Percentiles rank a stretch among this genome's conserved stretches.
These are phyloP conservation scores for Mortierella antarctica DNA, from an alignment of 192 early-diverging fungal genomes.

Conservation along the genomic window DNA sequence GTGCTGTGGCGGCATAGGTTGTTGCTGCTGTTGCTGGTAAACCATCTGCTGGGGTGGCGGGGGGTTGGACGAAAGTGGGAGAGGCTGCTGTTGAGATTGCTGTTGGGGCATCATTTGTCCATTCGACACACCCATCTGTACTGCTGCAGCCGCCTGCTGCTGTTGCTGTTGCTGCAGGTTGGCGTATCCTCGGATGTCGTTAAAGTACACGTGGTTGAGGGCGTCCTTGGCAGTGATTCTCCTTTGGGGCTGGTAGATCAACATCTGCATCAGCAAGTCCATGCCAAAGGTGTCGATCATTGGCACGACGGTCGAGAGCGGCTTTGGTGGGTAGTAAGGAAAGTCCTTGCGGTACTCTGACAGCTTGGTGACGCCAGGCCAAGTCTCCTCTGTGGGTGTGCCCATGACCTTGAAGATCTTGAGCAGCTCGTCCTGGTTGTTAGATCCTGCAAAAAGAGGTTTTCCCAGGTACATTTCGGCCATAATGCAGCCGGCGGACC, in stretches of 20 bases:
- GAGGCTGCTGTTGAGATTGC: slow-evolving; percentile 10
- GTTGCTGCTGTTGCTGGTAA: slow-evolving; percentile 20
- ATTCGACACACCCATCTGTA: slow-evolving; percentile 16
- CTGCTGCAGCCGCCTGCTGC: slow-evolving; percentile 20
- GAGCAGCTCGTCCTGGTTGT: slow-evolving; percentile 83
- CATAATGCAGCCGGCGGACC: slow-evolving; percentile 99
- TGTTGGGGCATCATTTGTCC: slow-evolving; percentile 39
- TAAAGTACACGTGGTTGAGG: slow-evolving; percentile 70
- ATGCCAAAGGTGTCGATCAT: slow-evolving; percentile 81
- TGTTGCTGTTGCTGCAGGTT: slow-evolving; percentile 48
- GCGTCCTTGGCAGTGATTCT: slow-evolving; percentile 75
- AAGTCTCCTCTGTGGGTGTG: slow-evolving; percentile 80
- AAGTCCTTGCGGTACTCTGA: slow-evolving; percentile 81
- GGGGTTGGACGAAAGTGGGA: not conserved
- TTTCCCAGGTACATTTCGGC: slow-evolving; percentile 89
- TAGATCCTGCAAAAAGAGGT: slow-evolving; percentile 85
- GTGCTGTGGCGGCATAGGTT: slow-evolving; percentile 15
- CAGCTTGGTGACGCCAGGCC: slow-evolving; percentile 77
- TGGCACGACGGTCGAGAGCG: slow-evolving; percentile 73
- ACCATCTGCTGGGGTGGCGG: slow-evolving; percentile 19
- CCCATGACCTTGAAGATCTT: slow-evolving; percentile 86
- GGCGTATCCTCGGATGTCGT: slow-evolving; percentile 55
- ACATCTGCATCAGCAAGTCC: slow-evolving; percentile 78
- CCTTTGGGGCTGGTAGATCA: slow-evolving; percentile 78
- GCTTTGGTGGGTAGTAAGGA: slow-evolving; percentile 69